Base-by-base conservation (phyloP, 257 asterid genomes). In the Anisodus acutangulus region DNA sequence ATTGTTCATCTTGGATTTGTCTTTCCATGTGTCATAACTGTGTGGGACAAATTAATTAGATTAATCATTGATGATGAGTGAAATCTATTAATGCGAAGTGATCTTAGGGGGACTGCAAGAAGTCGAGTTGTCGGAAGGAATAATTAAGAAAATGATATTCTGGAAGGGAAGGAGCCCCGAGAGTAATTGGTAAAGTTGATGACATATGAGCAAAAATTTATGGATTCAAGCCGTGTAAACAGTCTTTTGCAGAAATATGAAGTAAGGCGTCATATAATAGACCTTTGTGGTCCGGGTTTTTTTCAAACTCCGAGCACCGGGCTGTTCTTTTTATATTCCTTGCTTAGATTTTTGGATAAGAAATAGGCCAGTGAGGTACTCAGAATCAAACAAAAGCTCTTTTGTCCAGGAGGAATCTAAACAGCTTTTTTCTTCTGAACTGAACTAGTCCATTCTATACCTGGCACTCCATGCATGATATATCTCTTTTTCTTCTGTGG, bases 301-400 rank as follows among this genome's bases (percentile, higher is more conserved):
- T 31, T 31, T 1, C 2, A 1, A 31, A 31, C 35, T 1, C 2
- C 35, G 35, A 1, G 35, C 35, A 31, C 35, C 35, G 35, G 35
- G 2, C 2, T 31, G 35, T 1, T 22, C 35, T 31, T 31, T 31
- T 31, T 31, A 31, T 31, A 31, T 31, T 31, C 54, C 54, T 67
- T 6, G 54, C 35, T n/a, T 45, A 45, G 57, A 74, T 74, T 31
- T 31, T 31, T 19, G 62, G 81, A 74, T 47, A 22, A 19, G 13
- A 22, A 74, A 45, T 72, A 47, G 62, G 62, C 45, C 35, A 72
- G 19, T 47, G 59, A n/a, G 79, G 10, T 72, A 19, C 19, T 49
- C 17, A 74, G 19, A 74, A 74, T 49, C 43, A 19, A 13, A 74
- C 22, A 74, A 74, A 74, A 22, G 62, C 81, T 22, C 57, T 49